These are phyloP conservation scores for Zizania latifolia DNA, from an alignment of 176 grass and related monocot species.

Conservation along the genomic window DNA sequence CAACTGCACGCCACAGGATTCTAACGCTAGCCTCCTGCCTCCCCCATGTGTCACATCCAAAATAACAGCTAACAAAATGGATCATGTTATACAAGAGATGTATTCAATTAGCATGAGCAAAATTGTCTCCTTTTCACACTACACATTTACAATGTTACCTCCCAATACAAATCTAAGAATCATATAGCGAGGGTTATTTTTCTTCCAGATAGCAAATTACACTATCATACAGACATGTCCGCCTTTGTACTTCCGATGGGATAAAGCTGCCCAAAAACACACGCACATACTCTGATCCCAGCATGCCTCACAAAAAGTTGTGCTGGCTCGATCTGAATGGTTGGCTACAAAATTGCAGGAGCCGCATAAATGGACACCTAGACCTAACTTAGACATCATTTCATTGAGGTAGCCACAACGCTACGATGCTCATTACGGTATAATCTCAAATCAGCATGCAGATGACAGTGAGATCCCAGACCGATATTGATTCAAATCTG, in stretches of 20 bases:
- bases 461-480: too few relatives aligned
- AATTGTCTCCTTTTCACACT: slow-evolving; percentile 16
- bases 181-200: background rate
- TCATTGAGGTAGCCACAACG: slow-evolving; percentile 5
- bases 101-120: slow-evolving; percentile 11
- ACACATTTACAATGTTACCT: slow-evolving; percentile 37
- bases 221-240: slow-evolving; percentile 45
- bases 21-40: too few relatives aligned
- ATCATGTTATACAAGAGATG: background rate
- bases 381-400: slow-evolving; percentile 2
- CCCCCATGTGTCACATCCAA: too few relatives aligned
- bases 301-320: slow-evolving; percentile 53
- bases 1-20: too few relatives aligned
- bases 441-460: slow-evolving; percentile 25
- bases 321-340: slow-evolving; percentile 41
- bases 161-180: slow-evolving; percentile 14
- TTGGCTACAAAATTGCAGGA: slow-evolving; percentile 65
- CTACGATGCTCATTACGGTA: background rate
- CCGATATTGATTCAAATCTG: slow-evolving; percentile 37
- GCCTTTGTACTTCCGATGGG: background rate
- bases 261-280: slow-evolving; percentile 10
- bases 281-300: slow-evolving; percentile 34
- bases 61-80: background rate
- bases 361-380: slow-evolving; percentile 2
- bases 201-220: slow-evolving; percentile 18